Percentiles rank a stretch among this genome's conserved stretches.
These are phyloP conservation scores for Gossypium schwendimanii DNA, from an alignment of 441 rosid species.

Conservation along the genomic window DNA sequence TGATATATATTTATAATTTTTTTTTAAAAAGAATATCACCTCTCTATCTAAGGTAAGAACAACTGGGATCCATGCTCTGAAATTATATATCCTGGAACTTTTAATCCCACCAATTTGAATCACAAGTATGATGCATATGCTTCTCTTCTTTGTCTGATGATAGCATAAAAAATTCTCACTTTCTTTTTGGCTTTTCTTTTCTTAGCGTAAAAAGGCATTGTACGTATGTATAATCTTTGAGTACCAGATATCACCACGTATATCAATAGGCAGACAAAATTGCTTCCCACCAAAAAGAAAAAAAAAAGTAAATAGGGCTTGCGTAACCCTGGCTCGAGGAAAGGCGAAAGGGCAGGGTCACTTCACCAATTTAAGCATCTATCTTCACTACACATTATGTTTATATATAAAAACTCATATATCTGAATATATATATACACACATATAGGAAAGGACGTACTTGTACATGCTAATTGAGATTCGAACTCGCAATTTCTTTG, in stretches of 20 bases:
- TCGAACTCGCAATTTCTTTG: background rate
- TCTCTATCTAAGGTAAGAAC: background rate
- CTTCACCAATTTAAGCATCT: background rate
- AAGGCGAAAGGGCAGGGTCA: conserved; percentile 17
- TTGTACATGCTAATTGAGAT: background rate
- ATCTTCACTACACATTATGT: background rate
- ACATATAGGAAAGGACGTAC: too few species aligned
- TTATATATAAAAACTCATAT: background rate
- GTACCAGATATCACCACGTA: conserved; percentile 6
- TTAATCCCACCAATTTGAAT: conserved; percentile 6
- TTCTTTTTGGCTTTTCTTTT: background rate
- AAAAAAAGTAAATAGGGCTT: background rate
- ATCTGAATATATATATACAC: background rate
- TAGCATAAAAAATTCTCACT: background rate
- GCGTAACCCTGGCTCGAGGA: background rate
- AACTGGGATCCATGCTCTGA: background rate
- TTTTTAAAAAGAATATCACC: background rate
- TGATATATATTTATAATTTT: background rate
- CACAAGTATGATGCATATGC: conserved; percentile 2
- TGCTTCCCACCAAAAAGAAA: background rate
- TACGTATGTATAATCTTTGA: background rate
- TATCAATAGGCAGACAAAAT: background rate
- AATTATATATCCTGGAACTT: background rate
- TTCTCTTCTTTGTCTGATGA: background rate
- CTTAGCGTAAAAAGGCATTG: background rate